These are phyloP conservation scores for Fragilariopsis cylindrus DNA, from an alignment of 108 stramenopile genomes.

Conservation along the genomic window DNA sequence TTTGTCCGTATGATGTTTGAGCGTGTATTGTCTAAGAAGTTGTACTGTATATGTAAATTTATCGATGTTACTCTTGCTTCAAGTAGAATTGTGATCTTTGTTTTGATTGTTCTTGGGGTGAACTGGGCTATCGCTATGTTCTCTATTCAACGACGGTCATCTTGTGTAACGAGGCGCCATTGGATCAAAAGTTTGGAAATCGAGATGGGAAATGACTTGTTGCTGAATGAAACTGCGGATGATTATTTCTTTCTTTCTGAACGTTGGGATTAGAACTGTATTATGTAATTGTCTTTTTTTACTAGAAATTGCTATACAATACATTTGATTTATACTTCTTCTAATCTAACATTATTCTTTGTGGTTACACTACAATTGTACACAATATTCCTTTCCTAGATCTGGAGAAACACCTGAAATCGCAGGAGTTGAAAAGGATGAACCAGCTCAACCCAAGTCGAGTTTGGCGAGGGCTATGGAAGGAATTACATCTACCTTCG, in stretches of 20 bases:
- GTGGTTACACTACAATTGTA: background rate
- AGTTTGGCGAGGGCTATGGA: slow-evolving; percentile 34
- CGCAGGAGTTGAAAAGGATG: slow-evolving; percentile 21
- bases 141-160: slow-evolving; percentile 23
- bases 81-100: slow-evolving; percentile 27
- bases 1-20: background rate
- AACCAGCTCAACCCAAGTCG: slow-evolving; percentile 26
- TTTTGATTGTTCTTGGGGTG: slow-evolving; percentile 16
- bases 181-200: slow-evolving; percentile 9
- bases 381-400: slow-evolving; percentile 15
- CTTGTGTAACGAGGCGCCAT: slow-evolving; percentile 5
- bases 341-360: background rate
- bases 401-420: slow-evolving; percentile 27
- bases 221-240: background rate
- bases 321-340: background rate
- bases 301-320: too few relatives aligned
- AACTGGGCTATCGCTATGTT: slow-evolving; percentile 25
- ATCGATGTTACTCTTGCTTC: slow-evolving; percentile 10
- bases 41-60: background rate
- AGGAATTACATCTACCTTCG: slow-evolving; percentile 36
- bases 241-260: background rate
- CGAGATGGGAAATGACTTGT: background rate
- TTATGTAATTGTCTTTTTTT: background rate
- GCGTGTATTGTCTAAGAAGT: slow-evolving; percentile 4
- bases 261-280: background rate